Conservation (phyloP, 306 rosid species). For the Cyamopsis tetragonoloba region DNA sequence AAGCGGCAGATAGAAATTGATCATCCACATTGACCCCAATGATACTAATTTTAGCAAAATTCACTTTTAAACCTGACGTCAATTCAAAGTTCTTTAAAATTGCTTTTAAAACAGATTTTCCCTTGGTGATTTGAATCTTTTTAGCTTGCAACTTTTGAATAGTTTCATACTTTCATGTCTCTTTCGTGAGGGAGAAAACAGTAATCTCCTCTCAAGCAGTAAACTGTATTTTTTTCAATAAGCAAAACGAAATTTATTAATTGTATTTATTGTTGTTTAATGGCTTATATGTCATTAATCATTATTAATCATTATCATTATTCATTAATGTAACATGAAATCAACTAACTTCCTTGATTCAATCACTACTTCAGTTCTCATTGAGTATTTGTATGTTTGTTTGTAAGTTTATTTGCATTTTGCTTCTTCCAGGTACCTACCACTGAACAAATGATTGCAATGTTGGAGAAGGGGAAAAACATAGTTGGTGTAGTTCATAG, state of each 20-base stretch:
- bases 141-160: neutral
- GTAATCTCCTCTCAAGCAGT: neutral
- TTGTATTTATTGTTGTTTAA: neutral
- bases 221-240: too few species aligned
- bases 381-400: conserved; percentile 10
- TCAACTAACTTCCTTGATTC: conserved; percentile 10
- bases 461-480: conserved; percentile 81
- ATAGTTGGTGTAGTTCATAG: conserved; percentile 73
- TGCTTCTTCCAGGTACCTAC: conserved; percentile 68
- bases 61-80: too few species aligned
- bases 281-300: neutral
- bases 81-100: too few species aligned
- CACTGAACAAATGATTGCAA: conserved; percentile 64
- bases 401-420: conserved; percentile 21
- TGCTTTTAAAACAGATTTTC: too few species aligned
- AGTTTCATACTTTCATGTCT: neutral
- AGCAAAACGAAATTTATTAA: too few species aligned
- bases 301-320: too few species aligned
- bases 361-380: conserved; percentile 21
- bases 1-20: too few species aligned
- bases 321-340: too few species aligned
- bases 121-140: conserved; percentile 21
- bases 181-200: neutral
- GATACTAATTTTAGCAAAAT: too few species aligned
- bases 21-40: too few species aligned